Evolutionary conservation across 106 monocot genomes (phyloP).

Genomic region (Chionographis japonica): DNA sequence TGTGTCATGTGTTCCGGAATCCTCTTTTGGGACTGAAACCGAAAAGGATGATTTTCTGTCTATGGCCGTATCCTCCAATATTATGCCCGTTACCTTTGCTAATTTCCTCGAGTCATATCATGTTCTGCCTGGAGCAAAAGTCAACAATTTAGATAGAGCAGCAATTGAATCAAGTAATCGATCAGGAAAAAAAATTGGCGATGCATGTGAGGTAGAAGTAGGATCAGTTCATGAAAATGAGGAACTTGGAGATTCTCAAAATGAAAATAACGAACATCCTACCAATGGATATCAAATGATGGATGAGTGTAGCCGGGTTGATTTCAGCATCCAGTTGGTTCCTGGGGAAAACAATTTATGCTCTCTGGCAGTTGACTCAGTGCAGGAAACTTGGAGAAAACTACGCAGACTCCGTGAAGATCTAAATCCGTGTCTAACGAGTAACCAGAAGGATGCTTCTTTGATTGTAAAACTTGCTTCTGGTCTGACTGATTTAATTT

Average conservation of each 20-base stretch:
- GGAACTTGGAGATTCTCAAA: constrained; percentile 14
- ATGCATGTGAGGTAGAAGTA: constrained; percentile 19
- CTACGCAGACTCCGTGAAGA: constrained; percentile 30
- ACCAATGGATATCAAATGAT: constrained; percentile 38
- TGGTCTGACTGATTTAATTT: constrained; percentile 55
- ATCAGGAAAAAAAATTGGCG: constrained; percentile 18
- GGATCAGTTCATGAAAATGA: constrained; percentile 57
- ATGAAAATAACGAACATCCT: constrained; percentile 17
- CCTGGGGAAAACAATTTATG: constrained; percentile 9
- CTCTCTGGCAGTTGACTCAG: constrained; percentile 14
- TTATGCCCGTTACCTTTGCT: constrained; percentile 10
- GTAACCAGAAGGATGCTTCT: constrained; percentile 24
- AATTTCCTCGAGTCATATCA: constrained; percentile 3
- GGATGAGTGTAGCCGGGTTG: constrained; percentile 75
- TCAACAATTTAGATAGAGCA: constrained; percentile 4
- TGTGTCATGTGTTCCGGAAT: constrained; percentile 63
- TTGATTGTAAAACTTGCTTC: constrained; percentile 41
- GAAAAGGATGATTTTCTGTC: constrained; percentile 15
- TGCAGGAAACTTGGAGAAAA: constrained; percentile 71
- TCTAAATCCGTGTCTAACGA: constrained; percentile 26
- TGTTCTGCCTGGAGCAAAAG: constrained; percentile 3
- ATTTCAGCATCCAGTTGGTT: constrained; percentile 20
- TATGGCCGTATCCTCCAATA: constrained; percentile 9
- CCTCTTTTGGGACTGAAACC: constrained; percentile 31
- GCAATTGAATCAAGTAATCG: constrained; percentile 7